phyloP scores from a whole-genome alignment of 371 early-diverging fungal species.

The Mucor saturninus region DNA sequence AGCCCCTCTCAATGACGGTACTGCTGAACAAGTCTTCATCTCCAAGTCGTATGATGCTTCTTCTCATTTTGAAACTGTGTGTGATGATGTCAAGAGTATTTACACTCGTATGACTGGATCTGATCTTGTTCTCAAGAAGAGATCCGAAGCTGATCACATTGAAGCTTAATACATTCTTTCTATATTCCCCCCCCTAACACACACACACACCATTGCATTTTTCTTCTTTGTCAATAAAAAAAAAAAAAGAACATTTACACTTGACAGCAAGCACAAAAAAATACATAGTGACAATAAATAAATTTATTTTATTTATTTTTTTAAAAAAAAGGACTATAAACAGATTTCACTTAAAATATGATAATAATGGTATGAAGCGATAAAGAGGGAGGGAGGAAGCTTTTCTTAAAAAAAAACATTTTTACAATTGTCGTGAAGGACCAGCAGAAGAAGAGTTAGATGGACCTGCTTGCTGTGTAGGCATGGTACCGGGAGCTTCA shows the following conservation, averaged over 20 bases:
- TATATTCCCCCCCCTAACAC: neutral
- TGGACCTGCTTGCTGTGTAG: neutral
- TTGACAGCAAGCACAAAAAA: too few relatives aligned
- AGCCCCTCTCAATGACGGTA: conserved; percentile 87
- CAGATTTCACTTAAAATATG: too few relatives aligned
- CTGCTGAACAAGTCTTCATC: conserved; percentile 84
- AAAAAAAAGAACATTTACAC: too few relatives aligned
- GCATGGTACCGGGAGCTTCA: conserved; percentile 12
- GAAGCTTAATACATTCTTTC: conserved; percentile 17
- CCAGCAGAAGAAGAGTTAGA: neutral
- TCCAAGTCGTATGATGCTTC: conserved; percentile 98
- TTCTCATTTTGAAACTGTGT: conserved; percentile 98
- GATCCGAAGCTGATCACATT: conserved; percentile 55
- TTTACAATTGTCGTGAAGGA: too few relatives aligned
- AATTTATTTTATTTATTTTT: too few relatives aligned
- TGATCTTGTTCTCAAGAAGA: conserved; percentile 79
- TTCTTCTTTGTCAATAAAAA: neutral
- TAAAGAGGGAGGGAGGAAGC: too few relatives aligned
- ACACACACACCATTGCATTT: neutral
- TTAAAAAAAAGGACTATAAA: too few relatives aligned
- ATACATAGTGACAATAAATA: too few relatives aligned
- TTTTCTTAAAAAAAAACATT: too few relatives aligned
- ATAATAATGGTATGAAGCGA: too few relatives aligned
- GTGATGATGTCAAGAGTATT: conserved; percentile 93
- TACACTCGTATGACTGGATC: conserved; percentile 92